Evolutionary conservation across 345 rosid species (phyloP), one percentile per base, ranked within the genome.

Genomic region (Fremontodendron californicum): DNA sequence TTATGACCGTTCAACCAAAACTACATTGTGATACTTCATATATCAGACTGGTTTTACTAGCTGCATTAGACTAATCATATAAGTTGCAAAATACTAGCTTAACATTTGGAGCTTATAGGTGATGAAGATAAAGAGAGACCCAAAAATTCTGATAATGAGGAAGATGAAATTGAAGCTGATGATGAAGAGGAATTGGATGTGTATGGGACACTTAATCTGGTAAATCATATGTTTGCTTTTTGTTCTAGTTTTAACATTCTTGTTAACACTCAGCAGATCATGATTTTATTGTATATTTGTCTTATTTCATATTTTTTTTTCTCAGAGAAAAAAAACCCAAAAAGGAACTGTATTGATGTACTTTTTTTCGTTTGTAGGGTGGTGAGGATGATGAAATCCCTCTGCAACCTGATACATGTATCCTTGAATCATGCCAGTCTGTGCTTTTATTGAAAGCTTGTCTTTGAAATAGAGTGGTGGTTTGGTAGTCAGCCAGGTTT

Each of bases 151-250:
- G 81, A 80, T 64, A 84, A 83, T 23, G 86, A 88, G 84, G 92
- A 65, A 45, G 86, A 80, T 40, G 89, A 90, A 67, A 80, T 84
- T 42, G 92, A 86, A 29, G 86, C 78, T 72, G 89, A 87, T 60
- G 93, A 86, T 48, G 90, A 84, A 79, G 99, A 93, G 71, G 92
- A 89, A 80, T 58, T 88, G 39, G 97, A 90, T 85, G 87, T 78
- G 60, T 80, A 88, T 72, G 94, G 86, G 33, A 89, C 84, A 58
- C 83, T 86, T 79, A 87, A 88, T 88, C 79, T 78, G 89, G 97
- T 93, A 81, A 66, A 77, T 74, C 73, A 51, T 49, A 29, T 60
- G 23, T 46, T 46, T 70, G 6, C 29, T 77, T 27, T 68, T 45
- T 48, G 21, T 42, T n/a, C 46, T 78, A 27, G 46, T 27, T 75